Base-by-base conservation (phyloP, 2,329 filamentous ascomycete species). In the Xylariomycetidae sp. region DNA sequence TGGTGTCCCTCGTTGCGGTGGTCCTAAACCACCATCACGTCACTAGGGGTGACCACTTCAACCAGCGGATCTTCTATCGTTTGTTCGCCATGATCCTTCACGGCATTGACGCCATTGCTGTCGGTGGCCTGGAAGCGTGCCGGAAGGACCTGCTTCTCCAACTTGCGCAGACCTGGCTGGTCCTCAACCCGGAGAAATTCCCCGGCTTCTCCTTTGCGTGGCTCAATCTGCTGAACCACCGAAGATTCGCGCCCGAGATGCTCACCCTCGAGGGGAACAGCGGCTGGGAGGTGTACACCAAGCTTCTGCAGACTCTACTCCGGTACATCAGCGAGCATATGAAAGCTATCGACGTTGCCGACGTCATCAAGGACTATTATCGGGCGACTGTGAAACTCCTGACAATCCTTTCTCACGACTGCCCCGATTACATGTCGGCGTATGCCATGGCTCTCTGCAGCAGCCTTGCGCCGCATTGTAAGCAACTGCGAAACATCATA, bases 331-430 rank as follows among this genome's bases (percentile, higher is more conserved):
- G 85, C 19, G 82, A 90, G 46, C 74, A 92, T 41, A 68, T 95
- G 44, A 92, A 90, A 60, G 73, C 79, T 8, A 65, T 80, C 18
- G 79, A 79, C 37, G 72, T 87, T 12, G 70, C 79, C 4, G 68
- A 76, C 20, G 72, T 85, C 31, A 77, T 81, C 20, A 89, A 86
- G 56, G 85, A 90, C 34, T 76, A 94, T 40, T 95, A 95, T 58
- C 81, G 86, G 40, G 87, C 82, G 7, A 77, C 85, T 2, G 66
- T 94, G 29, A 88, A 93, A 53, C 75, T 95, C 39, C 65, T 96
- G 34, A 67, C 94, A 20, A 74, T 94, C 32, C 67, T 98, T 33
- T 85, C 95, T 47, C 92, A 96, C 54, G 92, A 98, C 58, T 96
- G 87, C 60, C 85, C 90, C 0, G 88, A 95, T 36, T 98, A 95